Percentiles rank a stretch among this genome's conserved stretches.
Evolutionary conservation across 768 basidiomycete species (phyloP).

Genomic region (Tricholoma bakamatsutake): DNA sequence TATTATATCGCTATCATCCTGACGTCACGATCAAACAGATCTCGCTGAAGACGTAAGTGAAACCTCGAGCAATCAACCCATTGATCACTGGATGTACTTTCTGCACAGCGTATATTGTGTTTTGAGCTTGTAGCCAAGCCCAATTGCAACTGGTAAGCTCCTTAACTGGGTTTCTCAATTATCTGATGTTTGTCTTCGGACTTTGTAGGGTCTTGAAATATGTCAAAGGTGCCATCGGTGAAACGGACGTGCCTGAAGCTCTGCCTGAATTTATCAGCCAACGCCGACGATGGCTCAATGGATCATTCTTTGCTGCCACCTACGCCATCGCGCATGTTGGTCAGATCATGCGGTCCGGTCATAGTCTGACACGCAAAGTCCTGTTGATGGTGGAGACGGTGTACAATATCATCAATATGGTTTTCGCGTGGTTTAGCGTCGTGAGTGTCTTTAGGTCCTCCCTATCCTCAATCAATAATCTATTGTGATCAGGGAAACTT

Average conservation of each 20-base stretch:
- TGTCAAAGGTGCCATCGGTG: conserved; percentile 88
- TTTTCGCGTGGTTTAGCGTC: conserved; percentile 92
- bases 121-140: conserved; percentile 76
- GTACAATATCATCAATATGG: conserved; percentile 82
- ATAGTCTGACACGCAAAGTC: conserved; percentile 70
- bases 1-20: conserved; percentile 4
- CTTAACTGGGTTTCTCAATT: background rate
- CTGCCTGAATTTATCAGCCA: conserved; percentile 93
- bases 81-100: background rate
- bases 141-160: conserved; percentile 68
- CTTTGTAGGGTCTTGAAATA: conserved; percentile 85
- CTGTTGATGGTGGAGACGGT: conserved; percentile 74
- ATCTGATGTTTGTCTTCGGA: conserved; percentile 9
- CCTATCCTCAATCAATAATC: background rate
- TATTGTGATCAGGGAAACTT: conserved; percentile 69
- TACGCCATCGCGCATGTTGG: conserved; percentile 89
- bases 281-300: conserved; percentile 84
- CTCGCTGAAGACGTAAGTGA: conserved; percentile 84
- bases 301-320: conserved; percentile 91
- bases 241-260: conserved; percentile 91
- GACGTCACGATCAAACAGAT: conserved; percentile 37
- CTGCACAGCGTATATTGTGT: conserved; percentile 68
- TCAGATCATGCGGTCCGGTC: conserved; percentile 75
- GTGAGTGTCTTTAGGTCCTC: conserved; percentile 36
- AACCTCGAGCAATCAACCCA: background rate